Conservation (phyloP, 2,329 filamentous ascomycete species). For the Falciphora oryzae region DNA sequence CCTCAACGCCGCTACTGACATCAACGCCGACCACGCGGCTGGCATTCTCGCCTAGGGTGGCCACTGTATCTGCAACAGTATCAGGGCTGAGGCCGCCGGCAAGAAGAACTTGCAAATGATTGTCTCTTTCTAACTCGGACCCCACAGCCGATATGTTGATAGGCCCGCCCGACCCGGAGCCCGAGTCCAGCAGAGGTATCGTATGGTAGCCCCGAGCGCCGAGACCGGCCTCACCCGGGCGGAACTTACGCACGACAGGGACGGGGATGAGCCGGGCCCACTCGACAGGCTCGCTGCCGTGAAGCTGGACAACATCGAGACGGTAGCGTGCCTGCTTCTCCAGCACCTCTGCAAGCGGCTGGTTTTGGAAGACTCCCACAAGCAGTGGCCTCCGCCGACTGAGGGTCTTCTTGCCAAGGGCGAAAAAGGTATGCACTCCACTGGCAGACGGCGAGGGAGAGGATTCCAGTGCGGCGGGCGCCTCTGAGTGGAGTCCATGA, state of each 20-base stretch:
- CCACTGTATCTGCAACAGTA: slow-evolving; percentile 67
- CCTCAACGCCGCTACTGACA: slow-evolving; percentile 91
- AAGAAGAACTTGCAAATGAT: slow-evolving; percentile 68
- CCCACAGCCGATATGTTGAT: slow-evolving; percentile 68
- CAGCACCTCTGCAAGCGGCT: slow-evolving; percentile 76
- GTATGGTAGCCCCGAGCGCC: slow-evolving; percentile 74
- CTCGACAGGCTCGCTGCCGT: slow-evolving; percentile 86
- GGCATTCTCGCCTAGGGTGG: slow-evolving; percentile 52
- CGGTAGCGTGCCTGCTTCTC: slow-evolving; percentile 68
- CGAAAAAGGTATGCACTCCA: slow-evolving; percentile 58
- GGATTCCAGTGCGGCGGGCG: slow-evolving; percentile 20
- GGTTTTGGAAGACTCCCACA: slow-evolving; percentile 91
- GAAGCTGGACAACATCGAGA: slow-evolving; percentile 87
- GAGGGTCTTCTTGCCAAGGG: slow-evolving; percentile 16
- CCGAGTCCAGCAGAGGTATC: slow-evolving; percentile 80
- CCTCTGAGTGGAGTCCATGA: slow-evolving; percentile 40
- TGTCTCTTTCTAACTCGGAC: slow-evolving; percentile 58
- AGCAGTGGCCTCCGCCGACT: slow-evolving; percentile 60
- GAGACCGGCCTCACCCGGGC: slow-evolving; percentile 67
- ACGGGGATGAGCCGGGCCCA: slow-evolving; percentile 88
- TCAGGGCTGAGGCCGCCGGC: slow-evolving; percentile 79
- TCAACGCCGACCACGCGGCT: slow-evolving; percentile 71
- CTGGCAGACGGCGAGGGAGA: slow-evolving; percentile 27
- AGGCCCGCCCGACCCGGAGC: slow-evolving; percentile 73
- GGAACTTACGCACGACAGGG: slow-evolving; percentile 83